These are phyloP conservation scores for Catharanthus roseus DNA, from an alignment of 257 asterid species.

Conservation along the genomic window DNA sequence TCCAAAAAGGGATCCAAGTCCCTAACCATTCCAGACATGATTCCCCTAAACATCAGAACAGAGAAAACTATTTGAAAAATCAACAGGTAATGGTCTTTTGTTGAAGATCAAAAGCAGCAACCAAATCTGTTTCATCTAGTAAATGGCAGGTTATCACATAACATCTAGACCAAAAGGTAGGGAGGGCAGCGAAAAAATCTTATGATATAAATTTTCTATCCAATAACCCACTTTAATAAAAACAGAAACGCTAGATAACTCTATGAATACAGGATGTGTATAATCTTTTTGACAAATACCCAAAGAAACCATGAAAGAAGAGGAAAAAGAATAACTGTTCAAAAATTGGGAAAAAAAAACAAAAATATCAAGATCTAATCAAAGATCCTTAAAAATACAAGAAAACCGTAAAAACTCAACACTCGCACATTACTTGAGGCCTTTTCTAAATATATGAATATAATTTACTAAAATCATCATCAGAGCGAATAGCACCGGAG, in stretches of 20 bases:
- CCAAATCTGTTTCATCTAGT: not conserved
- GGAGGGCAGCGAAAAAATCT: not conserved
- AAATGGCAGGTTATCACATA: not conserved
- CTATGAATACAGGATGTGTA: not conserved
- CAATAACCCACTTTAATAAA: not conserved
- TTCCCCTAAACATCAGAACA: not conserved
- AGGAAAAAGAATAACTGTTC: too few species aligned
- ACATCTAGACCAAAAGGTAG: not conserved
- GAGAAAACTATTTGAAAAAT: not conserved
- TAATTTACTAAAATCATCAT: not conserved
- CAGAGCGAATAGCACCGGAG: not conserved
- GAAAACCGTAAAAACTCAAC: not conserved
- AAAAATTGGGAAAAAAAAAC: not conserved
- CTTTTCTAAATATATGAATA: not conserved
- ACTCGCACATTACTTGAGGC: not conserved
- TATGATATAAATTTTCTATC: slow-evolving; percentile 1
- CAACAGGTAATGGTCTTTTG: not conserved
- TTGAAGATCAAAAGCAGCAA: not conserved
- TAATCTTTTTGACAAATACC: not conserved
- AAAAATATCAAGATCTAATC: not conserved
- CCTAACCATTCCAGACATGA: not conserved
- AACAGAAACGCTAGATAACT: not conserved
- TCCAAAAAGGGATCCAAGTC: not conserved
- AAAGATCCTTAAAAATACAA: not conserved
- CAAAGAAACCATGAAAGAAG: not conserved